Base-by-base conservation (phyloP, 768 basidiomycete species). In the Termitomyces eurrhizus region DNA sequence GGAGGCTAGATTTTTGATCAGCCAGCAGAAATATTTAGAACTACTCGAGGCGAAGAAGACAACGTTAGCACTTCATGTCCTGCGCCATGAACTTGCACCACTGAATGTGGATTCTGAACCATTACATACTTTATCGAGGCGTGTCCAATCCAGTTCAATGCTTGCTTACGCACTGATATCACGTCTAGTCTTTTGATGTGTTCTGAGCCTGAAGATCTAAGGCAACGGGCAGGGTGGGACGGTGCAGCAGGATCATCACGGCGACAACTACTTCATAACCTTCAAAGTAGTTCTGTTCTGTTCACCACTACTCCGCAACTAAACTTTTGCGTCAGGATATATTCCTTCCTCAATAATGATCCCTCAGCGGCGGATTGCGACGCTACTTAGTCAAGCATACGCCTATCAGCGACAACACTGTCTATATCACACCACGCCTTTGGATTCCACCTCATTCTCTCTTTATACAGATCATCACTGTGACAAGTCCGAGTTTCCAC, bases 21-120 rank as follows among this genome's bases (percentile, higher is more conserved):
- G 87, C 62, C 89, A 91, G 74, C 97, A 99, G 82, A 95, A 97
- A 76, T 99, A 97, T 73, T 80, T 98, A 45, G 97, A 99, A 70
- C 79, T 92, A 21, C 79, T 99, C 53, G 96, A 98, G 68, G 82
- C 84, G 4, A 84, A 83, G 67, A 86, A 88, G 75, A 89, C 86
- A 2, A 90, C 90, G 49, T 80, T 83, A 62, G 97, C 97, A 14
- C 75, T 99, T 44, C 83, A 88, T 57, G 90, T 96, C 8, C 77
- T 99, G 52, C 85, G 97, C 51, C 86, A 89, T 63, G 95, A 97
- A 69, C 77, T 99, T 42, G 93, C 95, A 9, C 90, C 93, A 49
- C 71, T 93, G 56, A 85, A 89, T 62, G 82, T 84, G 44, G 89
- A 93, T 69, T 75, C 90, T 18, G 92, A 95, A 58, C 84, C 90